phyloP scores from a whole-genome alignment of 2,329 filamentous ascomycete species.

The Penicillium frequentans region DNA sequence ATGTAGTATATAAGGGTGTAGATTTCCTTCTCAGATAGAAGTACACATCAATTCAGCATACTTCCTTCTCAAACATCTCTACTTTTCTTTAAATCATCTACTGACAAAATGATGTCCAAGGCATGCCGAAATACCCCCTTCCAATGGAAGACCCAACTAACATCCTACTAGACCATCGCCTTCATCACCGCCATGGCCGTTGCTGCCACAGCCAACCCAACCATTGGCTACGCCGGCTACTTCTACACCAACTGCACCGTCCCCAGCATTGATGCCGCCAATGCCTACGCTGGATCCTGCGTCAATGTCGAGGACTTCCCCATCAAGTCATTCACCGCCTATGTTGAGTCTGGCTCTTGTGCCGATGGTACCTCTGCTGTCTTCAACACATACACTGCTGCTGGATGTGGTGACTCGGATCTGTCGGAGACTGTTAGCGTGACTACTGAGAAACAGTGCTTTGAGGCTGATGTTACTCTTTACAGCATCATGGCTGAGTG shows the following conservation, averaged over 20 bases:
- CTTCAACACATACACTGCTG: slow-evolving; percentile 5
- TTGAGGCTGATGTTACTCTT: slow-evolving; percentile 5
- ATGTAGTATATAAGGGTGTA: background rate
- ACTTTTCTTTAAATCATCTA: background rate
- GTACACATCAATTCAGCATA: background rate
- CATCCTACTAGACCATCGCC: background rate
- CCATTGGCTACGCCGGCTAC: slow-evolving; percentile 6
- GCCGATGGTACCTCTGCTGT: slow-evolving; percentile 17
- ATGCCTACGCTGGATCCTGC: slow-evolving; percentile 9
- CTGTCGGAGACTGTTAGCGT: slow-evolving; percentile 1
- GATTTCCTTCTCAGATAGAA: background rate
- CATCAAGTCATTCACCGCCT: slow-evolving; percentile 16
- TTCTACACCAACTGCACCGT: background rate
- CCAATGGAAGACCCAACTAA: background rate
- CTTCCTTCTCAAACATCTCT: background rate
- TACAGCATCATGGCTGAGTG: slow-evolving; percentile 5
- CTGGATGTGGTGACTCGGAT: slow-evolving; percentile 1
- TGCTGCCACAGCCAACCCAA: background rate
- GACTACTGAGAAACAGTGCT: slow-evolving; percentile 5
- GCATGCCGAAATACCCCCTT: background rate
- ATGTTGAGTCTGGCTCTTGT: slow-evolving; percentile 12
- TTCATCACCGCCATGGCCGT: background rate
- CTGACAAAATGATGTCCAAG: background rate
- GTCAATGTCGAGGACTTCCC: slow-evolving; percentile 17
- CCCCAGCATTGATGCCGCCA: slow-evolving; percentile 5